Conservation (phyloP, 2,329 filamentous ascomycete genomes). For the Aspergillus viridinutans region DNA sequence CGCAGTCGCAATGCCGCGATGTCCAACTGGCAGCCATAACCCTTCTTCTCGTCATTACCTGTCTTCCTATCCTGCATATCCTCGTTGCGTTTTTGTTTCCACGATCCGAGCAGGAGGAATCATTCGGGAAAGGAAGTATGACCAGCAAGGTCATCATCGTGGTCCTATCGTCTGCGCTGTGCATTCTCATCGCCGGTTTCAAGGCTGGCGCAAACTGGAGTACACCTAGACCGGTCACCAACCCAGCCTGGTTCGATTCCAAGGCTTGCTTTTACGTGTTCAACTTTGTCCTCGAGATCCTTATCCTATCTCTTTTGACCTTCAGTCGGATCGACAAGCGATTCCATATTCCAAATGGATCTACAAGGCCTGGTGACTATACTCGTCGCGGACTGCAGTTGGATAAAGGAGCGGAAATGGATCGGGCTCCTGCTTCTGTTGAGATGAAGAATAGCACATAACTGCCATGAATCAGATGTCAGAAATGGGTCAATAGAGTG, state of each 20-base stretch:
- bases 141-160: conserved; percentile 64
- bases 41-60: conserved; percentile 61
- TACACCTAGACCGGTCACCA: conserved; percentile 42
- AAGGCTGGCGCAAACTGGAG: conserved; percentile 58
- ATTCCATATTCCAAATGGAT: conserved; percentile 69
- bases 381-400: conserved; percentile 29
- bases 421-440: not conserved
- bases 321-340: conserved; percentile 66
- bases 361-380: conserved; percentile 16
- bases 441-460: not conserved
- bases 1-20: conserved; percentile 52
- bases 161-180: conserved; percentile 53
- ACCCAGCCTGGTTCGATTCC: conserved; percentile 66
- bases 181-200: conserved; percentile 63
- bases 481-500: no score
- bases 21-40: conserved; percentile 62
- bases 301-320: conserved; percentile 65
- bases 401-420: not conserved
- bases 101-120: conserved; percentile 43
- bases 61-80: conserved; percentile 61
- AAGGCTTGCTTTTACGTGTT: conserved; percentile 75
- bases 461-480: not conserved
- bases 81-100: conserved; percentile 45
- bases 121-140: conserved; percentile 65
- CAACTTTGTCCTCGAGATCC: conserved; percentile 69